A percentile compares a stretch with the other conserved stretches of the same genome.
Evolutionary conservation across 331 rosid species (phyloP).

Genomic region (Saraca asoca): DNA sequence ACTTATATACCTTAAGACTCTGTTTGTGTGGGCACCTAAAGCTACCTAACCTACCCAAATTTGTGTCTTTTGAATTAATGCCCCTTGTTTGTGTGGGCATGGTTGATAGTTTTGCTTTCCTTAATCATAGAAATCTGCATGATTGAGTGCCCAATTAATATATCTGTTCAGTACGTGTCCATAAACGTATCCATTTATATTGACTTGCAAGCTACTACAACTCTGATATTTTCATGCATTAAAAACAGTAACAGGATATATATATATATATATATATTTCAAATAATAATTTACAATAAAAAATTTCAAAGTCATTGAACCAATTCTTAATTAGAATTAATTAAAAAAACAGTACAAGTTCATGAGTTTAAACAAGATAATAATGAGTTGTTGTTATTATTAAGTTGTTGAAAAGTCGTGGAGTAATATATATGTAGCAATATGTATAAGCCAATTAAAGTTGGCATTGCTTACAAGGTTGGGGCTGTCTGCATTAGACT

Average conservation of each 20-base stretch:
- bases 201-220: slow-evolving; percentile 38
- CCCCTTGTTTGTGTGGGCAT: slow-evolving; percentile 34
- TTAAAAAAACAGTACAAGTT: neutral
- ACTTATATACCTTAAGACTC: neutral
- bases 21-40: neutral
- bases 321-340: no score
- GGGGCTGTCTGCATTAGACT: slow-evolving; percentile 32
- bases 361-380: neutral
- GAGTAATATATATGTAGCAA: slow-evolving; percentile 23
- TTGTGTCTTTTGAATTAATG: slow-evolving; percentile 43
- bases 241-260: neutral
- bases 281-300: no score
- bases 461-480: slow-evolving; percentile 55
- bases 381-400: no score
- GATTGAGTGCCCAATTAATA: neutral
- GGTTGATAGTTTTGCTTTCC: neutral
- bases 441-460: slow-evolving; percentile 34
- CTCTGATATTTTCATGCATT: slow-evolving; percentile 22
- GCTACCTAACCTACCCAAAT: slow-evolving; percentile 26
- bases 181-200: slow-evolving; percentile 1
- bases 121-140: no score
- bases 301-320: no score
- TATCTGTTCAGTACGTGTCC: slow-evolving; percentile 17
- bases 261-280: no score
- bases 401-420: slow-evolving; percentile 15